Evolutionary conservation across 2,329 filamentous ascomycete species (phyloP).

Genomic region (Colletotrichum higginsianum): DNA sequence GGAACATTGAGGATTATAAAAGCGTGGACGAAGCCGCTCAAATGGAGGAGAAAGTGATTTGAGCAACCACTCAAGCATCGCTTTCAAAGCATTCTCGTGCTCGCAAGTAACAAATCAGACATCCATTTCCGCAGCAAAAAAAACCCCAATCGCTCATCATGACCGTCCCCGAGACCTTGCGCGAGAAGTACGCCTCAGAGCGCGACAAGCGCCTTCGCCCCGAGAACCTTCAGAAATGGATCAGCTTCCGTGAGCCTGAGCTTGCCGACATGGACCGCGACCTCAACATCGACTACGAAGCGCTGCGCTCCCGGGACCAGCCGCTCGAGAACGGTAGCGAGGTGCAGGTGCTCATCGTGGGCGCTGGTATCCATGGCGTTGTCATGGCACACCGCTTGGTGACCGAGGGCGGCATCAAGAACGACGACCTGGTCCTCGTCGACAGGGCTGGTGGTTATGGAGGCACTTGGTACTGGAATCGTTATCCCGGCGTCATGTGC

Average conservation of each 20-base stretch:
- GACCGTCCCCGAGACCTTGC: no score
- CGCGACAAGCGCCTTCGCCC: no score
- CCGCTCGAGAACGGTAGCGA: not conserved
- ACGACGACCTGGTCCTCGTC: conserved; percentile 46
- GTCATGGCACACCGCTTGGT: not conserved
- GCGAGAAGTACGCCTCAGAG: no score
- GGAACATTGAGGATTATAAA: no score
- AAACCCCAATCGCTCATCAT: no score
- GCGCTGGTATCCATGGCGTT: not conserved
- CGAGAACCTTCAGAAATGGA: no score
- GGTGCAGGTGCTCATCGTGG: not conserved
- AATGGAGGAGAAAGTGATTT: no score
- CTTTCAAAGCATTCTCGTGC: no score
- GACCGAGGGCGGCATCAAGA: not conserved
- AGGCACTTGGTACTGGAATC: conserved; percentile 67
- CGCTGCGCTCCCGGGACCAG: not conserved
- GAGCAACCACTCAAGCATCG: no score
- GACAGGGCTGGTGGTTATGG: conserved; percentile 61
- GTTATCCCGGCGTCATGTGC: conserved; percentile 65
- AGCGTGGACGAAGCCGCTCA: no score
- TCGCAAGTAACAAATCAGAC: no score
- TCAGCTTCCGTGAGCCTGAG: not conserved
- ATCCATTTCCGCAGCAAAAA: no score
- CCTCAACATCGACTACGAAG: not conserved
- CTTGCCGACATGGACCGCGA: not conserved